phyloP scores from a whole-genome alignment of 768 basidiomycete genomes.

The Suillus paluster region DNA sequence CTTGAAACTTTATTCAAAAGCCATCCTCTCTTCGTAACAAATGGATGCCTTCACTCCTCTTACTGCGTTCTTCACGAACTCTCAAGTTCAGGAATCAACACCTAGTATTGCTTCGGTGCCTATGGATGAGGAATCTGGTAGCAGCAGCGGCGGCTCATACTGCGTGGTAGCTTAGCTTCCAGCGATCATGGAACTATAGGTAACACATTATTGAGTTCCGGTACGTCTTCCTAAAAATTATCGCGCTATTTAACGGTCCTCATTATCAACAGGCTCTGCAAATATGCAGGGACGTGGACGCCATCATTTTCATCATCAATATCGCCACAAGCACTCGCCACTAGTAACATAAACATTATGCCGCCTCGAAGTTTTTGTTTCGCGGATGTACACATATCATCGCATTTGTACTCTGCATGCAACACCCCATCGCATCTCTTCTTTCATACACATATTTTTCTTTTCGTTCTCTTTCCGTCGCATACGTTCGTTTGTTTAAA shows the following conservation, averaged over 20 bases:
- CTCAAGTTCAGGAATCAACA: constrained; percentile 11
- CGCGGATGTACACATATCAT: constrained; percentile 12
- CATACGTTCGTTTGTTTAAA: background rate
- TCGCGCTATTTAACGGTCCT: background rate
- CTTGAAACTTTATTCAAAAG: background rate
- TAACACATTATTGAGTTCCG: background rate
- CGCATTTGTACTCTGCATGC: constrained; percentile 9
- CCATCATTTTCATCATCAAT: background rate
- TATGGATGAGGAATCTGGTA: constrained; percentile 10
- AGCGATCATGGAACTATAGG: background rate
- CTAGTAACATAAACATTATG: constrained; percentile 5
- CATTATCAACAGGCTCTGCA: constrained; percentile 3
- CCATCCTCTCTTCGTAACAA: background rate
- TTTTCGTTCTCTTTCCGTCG: constrained; percentile 2
- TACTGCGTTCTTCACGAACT: background rate
- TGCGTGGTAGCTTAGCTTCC: constrained; percentile 12
- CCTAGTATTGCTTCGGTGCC: constrained; percentile 7
- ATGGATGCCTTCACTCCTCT: constrained; percentile 14
- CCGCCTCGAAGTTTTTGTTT: constrained; percentile 4
- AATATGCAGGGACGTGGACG: background rate
- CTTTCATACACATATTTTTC: constrained; percentile 4
- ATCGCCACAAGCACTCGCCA: background rate
- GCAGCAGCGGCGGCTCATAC: constrained; percentile 11
- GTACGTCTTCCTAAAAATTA: background rate
- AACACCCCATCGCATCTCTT: constrained; percentile 10